Base-by-base conservation (phyloP, 108 stramenopile genomes). In the Discostella stelligeroides region DNA sequence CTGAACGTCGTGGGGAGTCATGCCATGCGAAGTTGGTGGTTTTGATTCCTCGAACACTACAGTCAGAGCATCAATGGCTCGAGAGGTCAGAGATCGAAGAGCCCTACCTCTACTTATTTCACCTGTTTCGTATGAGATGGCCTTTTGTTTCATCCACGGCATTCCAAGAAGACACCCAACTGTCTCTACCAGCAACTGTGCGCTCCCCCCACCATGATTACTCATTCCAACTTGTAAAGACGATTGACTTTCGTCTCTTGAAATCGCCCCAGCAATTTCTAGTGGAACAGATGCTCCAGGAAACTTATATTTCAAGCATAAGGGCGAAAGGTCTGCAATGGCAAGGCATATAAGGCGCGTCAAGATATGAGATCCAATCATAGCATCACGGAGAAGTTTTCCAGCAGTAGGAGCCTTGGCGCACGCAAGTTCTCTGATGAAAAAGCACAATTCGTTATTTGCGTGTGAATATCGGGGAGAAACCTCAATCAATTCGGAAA, bases 31-130 rank as follows among this genome's bases (percentile, higher is more conserved):
- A 24, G 63, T 68, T 14, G 65, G 51, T 24, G 85, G 64, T 70
- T 90, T 90, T 18, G 66, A 82, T 18, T 95, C 89, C 48, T 89
- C 66, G 57, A 89, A 92, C 23, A 95, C 41, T n/a, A 60, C 50
- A 0, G 71, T 71, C 14, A 91, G 63, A 11, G 89, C 88, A 24
- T 80, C 51, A 3, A 66, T 51, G 10, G 84, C 86, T 17, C 28
- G 42, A 11, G 79, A 72, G 5, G 85, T 84, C 47, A 92, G 80
- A 18, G 57, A 49, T 27, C 82, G 21, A n/a, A 73, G 57, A 29
- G 63, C 55, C 13, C 90, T 79, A 9, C 89, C 88, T 47, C 85
- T 73, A 10, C 61, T 41, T 1, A 64, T 63, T 63, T 88, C 86
- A 9, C 84, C 85, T 17, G 76, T 79, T 54, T 92, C 91, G 37